A percentile compares a stretch with the other conserved stretches of the same genome.
phyloP scores from a whole-genome alignment of 2,329 filamentous ascomycete genomes.

The Trichophyton verrucosum region DNA sequence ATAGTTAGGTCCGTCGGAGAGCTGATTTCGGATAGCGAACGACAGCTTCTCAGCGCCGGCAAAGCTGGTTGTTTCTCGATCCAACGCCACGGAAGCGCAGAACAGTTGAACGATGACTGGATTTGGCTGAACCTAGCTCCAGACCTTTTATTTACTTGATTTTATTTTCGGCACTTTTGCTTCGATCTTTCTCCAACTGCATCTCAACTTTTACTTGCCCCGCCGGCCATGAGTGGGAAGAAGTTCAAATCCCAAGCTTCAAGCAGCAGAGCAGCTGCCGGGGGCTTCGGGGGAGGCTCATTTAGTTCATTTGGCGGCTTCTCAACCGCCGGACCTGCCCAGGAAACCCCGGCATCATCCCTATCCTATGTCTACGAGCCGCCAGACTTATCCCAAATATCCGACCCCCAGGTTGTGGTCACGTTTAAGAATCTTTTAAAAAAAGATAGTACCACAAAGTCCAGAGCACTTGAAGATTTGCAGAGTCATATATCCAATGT shows the following conservation, averaged over 20 bases:
- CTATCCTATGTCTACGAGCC: conserved; percentile 83
- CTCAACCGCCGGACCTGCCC: conserved; percentile 23
- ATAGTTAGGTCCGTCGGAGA: background rate
- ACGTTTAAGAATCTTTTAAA: conserved; percentile 88
- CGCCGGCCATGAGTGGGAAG: conserved; percentile 41
- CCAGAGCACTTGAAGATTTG: conserved; percentile 80
- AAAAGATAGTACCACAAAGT: conserved; percentile 84
- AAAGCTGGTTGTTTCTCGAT: background rate
- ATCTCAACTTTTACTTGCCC: background rate
- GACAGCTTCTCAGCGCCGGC: background rate
- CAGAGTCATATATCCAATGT: conserved; percentile 49
- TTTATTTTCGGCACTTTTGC: background rate
- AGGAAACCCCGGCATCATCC: conserved; percentile 41
- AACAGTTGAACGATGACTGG: background rate
- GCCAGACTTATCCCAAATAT: conserved; percentile 64
- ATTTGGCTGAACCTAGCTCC: background rate
- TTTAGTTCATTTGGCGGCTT: conserved; percentile 30
- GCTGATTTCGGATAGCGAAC: background rate
- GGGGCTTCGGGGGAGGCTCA: conserved; percentile 31
- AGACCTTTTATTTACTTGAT: background rate
- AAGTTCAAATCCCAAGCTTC: conserved; percentile 53
- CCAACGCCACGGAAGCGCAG: background rate
- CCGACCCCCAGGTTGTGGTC: conserved; percentile 70
- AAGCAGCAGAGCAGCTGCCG: conserved; percentile 46
- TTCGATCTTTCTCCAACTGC: background rate